Conservation (phyloP, 768 basidiomycete genomes). For the Lactarius sanguifluus region DNA sequence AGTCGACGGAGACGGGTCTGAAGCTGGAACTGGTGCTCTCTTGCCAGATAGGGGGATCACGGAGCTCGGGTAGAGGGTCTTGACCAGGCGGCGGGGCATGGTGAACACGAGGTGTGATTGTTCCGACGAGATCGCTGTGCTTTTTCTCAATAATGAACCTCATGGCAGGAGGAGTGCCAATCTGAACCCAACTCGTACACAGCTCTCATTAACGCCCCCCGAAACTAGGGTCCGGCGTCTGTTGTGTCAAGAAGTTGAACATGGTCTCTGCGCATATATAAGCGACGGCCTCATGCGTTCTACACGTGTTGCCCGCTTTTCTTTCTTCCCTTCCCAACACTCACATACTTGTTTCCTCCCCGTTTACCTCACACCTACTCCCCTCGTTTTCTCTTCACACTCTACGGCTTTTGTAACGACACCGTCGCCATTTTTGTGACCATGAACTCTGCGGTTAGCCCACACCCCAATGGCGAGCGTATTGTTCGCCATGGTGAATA, state of each 20-base stretch:
- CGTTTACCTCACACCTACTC: neutral
- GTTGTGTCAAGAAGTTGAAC: constrained; percentile 22
- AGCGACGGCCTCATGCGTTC: constrained; percentile 29
- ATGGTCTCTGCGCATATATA: constrained; percentile 26
- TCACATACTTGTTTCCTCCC: constrained; percentile 8
- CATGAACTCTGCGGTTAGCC: constrained; percentile 27
- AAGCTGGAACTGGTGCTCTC: neutral
- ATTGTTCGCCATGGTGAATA: constrained; percentile 40
- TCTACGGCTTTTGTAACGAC: constrained; percentile 23
- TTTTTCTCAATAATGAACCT: constrained; percentile 14
- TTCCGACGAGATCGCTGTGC: constrained; percentile 15
- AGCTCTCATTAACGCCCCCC: constrained; percentile 15
- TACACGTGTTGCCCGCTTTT: constrained; percentile 31
- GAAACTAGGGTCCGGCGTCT: constrained; percentile 16
- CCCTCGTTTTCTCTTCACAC: constrained; percentile 5
- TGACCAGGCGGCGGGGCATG: constrained; percentile 3
- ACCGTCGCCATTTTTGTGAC: constrained; percentile 14
- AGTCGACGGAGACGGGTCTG: neutral
- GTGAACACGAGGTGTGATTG: constrained; percentile 19
- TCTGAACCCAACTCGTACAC: neutral
- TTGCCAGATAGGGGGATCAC: constrained; percentile 19
- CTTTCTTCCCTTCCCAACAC: constrained; percentile 19
- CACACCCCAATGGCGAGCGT: constrained; percentile 28
- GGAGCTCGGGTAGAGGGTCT: constrained; percentile 21
- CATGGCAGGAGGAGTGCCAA: constrained; percentile 15